Base-by-base conservation (phyloP, 441 rosid genomes). In the Kokia cookei region DNA sequence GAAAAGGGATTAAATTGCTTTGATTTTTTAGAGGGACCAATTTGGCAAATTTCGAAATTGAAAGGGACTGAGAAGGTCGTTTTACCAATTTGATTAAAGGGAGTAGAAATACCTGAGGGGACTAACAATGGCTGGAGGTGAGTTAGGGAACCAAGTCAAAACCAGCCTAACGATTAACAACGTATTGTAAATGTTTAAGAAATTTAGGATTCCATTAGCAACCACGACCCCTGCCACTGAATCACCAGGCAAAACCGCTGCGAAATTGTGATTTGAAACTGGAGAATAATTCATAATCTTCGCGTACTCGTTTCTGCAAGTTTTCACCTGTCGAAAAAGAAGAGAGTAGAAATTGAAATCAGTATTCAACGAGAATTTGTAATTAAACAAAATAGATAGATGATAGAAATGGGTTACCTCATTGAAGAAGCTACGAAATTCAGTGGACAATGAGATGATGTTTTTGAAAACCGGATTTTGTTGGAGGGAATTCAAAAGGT, bases 141-240 rank as follows among this genome's bases (percentile, higher is more conserved):
- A 80, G 78, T 86, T 89, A 0, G 98, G 98, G 80, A 94, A 94
- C 98, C 98, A 94, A 51, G 98, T 92, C 87, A 94, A 82, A 73
- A 94, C 97, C 60, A 94, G 94, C 84, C 98, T 85, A 66, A 84
- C 77, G 48, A 94, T 78, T 82, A 94, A 89, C 72, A 94, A 60
- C 5, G 96, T 87, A 82, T 94, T 94, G 78, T 92, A 94, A 55
- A 94, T 78, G 78, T 86, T 94, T 74, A 94, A 82, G 83, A 94
- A 94, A 71, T 86, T 94, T 54, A 82, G 51, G 73, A 94, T 75
- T 7, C 98, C 97, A 70, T 94, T 94, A 8, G 93, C 90, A 79
- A 89, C 97, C 81, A 92, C 97, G 62, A 89, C 19, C 68, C 93
- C 98, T 4, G 94, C 95, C 75, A 90, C 88, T 24, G 97, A 89